Percentiles rank a stretch among this genome's conserved stretches.
These are phyloP conservation scores for Coniosporium apollinis DNA, from an alignment of 495 filamentous ascomycete species.

Conservation along the genomic window DNA sequence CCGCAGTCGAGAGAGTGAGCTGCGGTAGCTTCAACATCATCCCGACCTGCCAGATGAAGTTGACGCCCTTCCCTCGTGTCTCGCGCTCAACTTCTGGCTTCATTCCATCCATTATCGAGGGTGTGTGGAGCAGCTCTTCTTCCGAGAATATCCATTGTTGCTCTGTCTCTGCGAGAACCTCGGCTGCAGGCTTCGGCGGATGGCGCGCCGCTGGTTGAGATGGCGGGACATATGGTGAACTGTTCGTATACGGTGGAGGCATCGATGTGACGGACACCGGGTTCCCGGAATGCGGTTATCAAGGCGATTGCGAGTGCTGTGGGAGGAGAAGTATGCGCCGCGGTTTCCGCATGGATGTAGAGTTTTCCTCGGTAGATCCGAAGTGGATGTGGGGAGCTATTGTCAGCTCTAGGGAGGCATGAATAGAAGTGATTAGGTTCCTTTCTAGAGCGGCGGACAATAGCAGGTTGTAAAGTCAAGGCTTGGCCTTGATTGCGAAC, in stretches of 20 bases:
- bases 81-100: slow-evolving; percentile 54
- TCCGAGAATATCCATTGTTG: slow-evolving; percentile 81
- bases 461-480: no score
- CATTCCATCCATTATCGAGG: slow-evolving; percentile 73
- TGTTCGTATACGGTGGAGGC: slow-evolving; percentile 5
- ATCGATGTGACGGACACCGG: slow-evolving; percentile 4
- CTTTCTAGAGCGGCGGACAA: no score
- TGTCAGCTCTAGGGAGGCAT: no score
- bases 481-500: no score
- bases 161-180: slow-evolving; percentile 35
- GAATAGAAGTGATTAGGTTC: no score
- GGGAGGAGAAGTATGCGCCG: no score
- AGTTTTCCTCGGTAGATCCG: no score
- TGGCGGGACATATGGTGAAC: slow-evolving; percentile 7
- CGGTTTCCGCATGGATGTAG: no score
- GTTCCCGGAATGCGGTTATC: no score
- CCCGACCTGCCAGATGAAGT: slow-evolving; percentile 90
- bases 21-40: slow-evolving; percentile 87
- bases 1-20: slow-evolving; percentile 78
- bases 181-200: slow-evolving; percentile 20
- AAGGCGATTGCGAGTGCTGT: no score
- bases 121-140: slow-evolving; percentile 63
- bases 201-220: slow-evolving; percentile 16
- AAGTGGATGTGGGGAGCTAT: no score
- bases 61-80: slow-evolving; percentile 72